Evolutionary conservation across 75 land plant genomes (phyloP).

Genomic region (Pinus tabuliformis): DNA sequence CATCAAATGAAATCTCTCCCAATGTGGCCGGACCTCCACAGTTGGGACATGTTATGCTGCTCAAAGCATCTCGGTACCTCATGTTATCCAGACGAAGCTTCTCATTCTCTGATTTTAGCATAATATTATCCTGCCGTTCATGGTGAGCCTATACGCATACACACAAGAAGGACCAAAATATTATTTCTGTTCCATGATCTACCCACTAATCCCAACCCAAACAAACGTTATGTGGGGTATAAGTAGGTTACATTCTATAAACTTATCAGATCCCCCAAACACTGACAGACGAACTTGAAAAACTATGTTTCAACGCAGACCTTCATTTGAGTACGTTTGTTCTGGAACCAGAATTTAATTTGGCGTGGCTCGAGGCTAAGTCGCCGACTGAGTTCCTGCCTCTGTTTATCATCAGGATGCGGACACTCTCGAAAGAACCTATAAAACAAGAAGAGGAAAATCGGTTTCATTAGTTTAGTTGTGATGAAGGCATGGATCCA

Average conservation of each 20-base stretch:
- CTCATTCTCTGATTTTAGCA: slow-evolving; percentile 25
- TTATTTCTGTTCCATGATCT: not conserved
- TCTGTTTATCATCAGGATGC: slow-evolving; percentile 94
- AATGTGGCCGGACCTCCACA: slow-evolving; percentile 24
- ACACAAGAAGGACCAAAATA: not conserved
- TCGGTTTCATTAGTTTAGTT: not conserved
- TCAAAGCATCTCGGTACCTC: slow-evolving; percentile 14
- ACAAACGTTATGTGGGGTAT: no score
- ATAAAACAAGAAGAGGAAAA: not conserved
- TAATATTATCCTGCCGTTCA: slow-evolving; percentile 21
- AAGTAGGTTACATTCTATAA: no score
- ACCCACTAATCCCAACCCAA: not conserved
- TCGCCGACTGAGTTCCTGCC: slow-evolving; percentile 68
- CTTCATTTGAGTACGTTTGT: slow-evolving; percentile 92
- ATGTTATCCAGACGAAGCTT: slow-evolving; percentile 25
- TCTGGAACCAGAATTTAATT: slow-evolving; percentile 95
- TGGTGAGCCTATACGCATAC: slow-evolving; percentile 17
- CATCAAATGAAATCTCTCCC: slow-evolving; percentile 26
- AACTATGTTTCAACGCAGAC: slow-evolving; percentile 10
- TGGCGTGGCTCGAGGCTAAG: slow-evolving; percentile 67
- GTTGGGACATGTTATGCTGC: slow-evolving; percentile 17
- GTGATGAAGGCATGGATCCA: not conserved
- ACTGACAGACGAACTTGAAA: not conserved
- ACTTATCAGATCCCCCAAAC: no score
- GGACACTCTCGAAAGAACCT: slow-evolving; percentile 90